Evolutionary conservation across 441 rosid species (phyloP), one percentile per base, ranked within the genome.

Genomic region (Adansonia grandidieri): DNA sequence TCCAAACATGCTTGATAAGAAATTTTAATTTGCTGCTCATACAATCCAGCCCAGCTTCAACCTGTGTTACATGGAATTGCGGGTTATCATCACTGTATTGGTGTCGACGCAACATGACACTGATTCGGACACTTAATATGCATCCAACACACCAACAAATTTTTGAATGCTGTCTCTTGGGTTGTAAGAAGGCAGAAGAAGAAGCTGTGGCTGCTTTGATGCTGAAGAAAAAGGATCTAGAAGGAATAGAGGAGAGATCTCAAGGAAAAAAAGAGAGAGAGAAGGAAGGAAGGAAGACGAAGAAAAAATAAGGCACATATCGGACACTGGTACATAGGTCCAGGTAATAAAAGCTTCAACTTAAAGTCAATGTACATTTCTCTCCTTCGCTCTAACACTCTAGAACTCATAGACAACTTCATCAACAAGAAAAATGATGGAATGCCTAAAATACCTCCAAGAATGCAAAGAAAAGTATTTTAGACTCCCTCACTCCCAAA

Each of bases 1-100:
- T 6, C 62, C 50, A 69, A 61, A 78, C 67, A 71, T 56, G 22
- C 10, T 45, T 47, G 9, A 71, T 24, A 67, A 66, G 74, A 22
- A 47, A 28, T 28, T 11, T 51, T 51, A 6, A 78, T 1, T 42
- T 28, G 28, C 28, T 60, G 42, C 32, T 58, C n/a, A 48, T 48
- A 24, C 4, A n/a, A 69, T 10, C 50, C 42, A 54, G n/a, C 22
- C 40, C 14, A 44, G 28, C 58, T 77, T 48, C 8, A 54, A 67
- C 19, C 58, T 53, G 19, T 53, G 58, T 53, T 53, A 15, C 58
- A 15, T 53, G 64, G 14, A 58, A 10, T 58, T 20, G 63, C 2
- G 32, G 5, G 20, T 19, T 51, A 51, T 51, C n/a, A 37, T 32
- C 32, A 20, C 20, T 8, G 13, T 60, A 60, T 5, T 9, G 13